Base-by-base conservation (phyloP, 306 rosid species). In the Rubus idaeus region DNA sequence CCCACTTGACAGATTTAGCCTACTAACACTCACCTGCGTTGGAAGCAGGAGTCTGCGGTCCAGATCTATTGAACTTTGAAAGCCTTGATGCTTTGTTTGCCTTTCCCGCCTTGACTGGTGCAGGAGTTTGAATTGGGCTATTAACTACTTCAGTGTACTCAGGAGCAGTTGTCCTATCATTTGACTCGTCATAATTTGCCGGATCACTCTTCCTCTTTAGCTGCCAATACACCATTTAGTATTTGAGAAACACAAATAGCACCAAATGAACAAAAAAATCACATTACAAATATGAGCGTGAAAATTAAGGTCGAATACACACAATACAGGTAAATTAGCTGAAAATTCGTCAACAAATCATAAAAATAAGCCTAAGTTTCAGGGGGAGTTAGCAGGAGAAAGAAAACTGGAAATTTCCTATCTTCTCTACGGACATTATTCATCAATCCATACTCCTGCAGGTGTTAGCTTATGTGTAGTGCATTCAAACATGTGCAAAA, bases 181-280 rank as follows among this genome's bases (percentile, higher is more conserved):
- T 65, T 47, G 95, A 87, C 78, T 92, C 93, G 39, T 92, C 96
- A 73, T 80, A 82, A 74, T 85, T 87, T 11, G 86, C 87, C 30
- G 65, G 44, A 23, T 87, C 87, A 83, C 81, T 89, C 89, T 90
- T 95, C 89, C 96, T 77, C 91, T 95, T 95, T 79, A 88, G 79
- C 81, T 76, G 96, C 90, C 84, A 86, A 76, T 68, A 81, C 58
- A 80, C 73, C 70, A 79, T 69, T 68, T 70, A 71, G 39, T 71
- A 58, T 70, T 75, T 26, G 66, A 62, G 50, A 71, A 79, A 58
- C 51, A 37, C 57, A 75, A 72, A 14, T 40, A 78, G 78, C 52
- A 57, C 61, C 72, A 83, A 68, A 56, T 18, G 58, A 78, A 75
- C 30, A 71, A 23, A 79, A 11, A 23, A 17, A 39, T 30, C 47